Conservation (phyloP, 805 yeast species). For the Saccharomycopsis fibuligera region DNA sequence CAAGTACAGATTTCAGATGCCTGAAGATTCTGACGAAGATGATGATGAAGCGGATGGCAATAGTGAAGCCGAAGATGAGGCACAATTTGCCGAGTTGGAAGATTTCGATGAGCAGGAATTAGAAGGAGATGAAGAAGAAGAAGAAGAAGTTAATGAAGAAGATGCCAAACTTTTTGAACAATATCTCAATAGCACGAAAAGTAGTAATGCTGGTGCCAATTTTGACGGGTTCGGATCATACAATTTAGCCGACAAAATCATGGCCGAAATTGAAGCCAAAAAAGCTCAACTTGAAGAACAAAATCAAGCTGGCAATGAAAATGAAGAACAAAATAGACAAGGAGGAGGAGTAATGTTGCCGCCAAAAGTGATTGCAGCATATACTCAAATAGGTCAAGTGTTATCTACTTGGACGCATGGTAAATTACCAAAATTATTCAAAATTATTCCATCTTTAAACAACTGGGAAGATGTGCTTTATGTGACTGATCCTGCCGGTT, state of each 20-base stretch:
- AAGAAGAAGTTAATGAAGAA: constrained; percentile 63
- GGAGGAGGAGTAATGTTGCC: constrained; percentile 81
- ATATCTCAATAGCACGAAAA: constrained; percentile 46
- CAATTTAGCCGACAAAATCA: constrained; percentile 85
- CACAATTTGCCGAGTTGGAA: constrained; percentile 36
- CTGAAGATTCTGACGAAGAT: constrained; percentile 38
- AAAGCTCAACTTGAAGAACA: constrained; percentile 23
- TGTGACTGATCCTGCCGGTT: constrained; percentile 84
- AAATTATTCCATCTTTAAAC: constrained; percentile 83
- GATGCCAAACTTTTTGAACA: constrained; percentile 82
- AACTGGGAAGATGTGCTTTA: constrained; percentile 95
- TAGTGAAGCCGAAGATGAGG: constrained; percentile 31
- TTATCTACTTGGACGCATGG: constrained; percentile 90
- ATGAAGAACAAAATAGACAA: constrained; percentile 34
- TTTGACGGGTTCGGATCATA: constrained; percentile 37
- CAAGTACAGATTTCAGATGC: constrained; percentile 23
- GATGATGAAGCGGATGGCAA: constrained; percentile 46
- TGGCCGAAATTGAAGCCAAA: constrained; percentile 53
- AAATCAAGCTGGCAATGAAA: constrained; percentile 18
- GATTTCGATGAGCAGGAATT: constrained; percentile 42
- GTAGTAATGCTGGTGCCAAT: constrained; percentile 24
- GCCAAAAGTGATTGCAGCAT: constrained; percentile 93
- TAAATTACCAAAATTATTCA: constrained; percentile 91
- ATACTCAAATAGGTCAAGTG: constrained; percentile 83
- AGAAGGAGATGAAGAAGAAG: constrained; percentile 47